Conservation (phyloP, 2,329 filamentous ascomycete species). For the Aspergillus sp. region DNA sequence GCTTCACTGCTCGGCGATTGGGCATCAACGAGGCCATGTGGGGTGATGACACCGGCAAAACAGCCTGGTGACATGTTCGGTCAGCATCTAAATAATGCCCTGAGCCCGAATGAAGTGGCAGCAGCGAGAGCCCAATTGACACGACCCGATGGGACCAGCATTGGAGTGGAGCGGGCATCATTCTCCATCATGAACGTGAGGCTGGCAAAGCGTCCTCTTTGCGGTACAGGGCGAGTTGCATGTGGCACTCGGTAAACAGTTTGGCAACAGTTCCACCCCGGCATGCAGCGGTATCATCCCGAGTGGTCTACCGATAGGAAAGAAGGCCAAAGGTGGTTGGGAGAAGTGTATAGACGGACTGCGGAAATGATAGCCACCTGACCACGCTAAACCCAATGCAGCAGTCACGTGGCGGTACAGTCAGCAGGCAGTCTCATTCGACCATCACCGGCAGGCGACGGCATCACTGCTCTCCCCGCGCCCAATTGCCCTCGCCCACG, state of each 20-base stretch:
- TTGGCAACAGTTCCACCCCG: no score
- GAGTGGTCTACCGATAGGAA: no score
- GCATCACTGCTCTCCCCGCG: conserved; percentile 21
- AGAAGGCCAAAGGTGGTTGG: no score
- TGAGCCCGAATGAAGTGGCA: conserved; percentile 13
- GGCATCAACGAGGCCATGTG: conserved; percentile 17
- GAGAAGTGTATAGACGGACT: no score
- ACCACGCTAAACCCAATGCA: conserved; percentile 6
- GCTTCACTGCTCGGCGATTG: conserved; percentile 9
- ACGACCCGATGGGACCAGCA: no score
- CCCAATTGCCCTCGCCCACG: conserved; percentile 22
- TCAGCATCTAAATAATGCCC: conserved; percentile 13
- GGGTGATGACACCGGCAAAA: conserved; percentile 8
- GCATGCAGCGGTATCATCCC: no score
- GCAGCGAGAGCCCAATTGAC: conserved; percentile 6
- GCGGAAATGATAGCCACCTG: no score
- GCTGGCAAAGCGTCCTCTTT: no score
- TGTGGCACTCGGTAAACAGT: no score
- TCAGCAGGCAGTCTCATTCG: conserved; percentile 12
- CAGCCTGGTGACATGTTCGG: conserved; percentile 17
- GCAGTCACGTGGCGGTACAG: conserved; percentile 9
- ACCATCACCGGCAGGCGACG: conserved; percentile 16
- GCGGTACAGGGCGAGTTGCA: no score
- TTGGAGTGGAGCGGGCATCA: no score
- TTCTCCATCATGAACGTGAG: no score